phyloP scores from a whole-genome alignment of 2,329 filamentous ascomycete species.

The Epichloe sibirici region DNA sequence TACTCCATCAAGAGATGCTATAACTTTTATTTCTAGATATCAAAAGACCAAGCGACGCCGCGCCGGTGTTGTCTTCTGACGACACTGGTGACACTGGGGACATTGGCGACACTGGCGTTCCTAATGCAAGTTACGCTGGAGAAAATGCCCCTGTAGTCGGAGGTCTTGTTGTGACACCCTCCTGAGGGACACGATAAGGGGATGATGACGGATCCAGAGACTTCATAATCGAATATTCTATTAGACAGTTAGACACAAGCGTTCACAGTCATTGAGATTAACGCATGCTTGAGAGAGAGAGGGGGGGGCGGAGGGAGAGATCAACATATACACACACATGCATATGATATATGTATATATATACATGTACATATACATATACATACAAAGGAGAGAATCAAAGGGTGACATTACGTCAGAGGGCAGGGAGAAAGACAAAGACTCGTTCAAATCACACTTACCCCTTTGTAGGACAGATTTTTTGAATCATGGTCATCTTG shows the following conservation, averaged over 20 bases:
- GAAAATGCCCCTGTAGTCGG: constrained; percentile 1
- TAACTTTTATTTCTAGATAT: background rate
- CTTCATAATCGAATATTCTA: constrained; percentile 15
- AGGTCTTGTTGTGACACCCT: background rate
- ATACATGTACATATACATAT: too few relatives aligned
- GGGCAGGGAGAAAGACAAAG: too few relatives aligned
- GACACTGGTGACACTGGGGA: background rate
- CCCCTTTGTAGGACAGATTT: constrained; percentile 28
- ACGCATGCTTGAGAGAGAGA: too few relatives aligned
- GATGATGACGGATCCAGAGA: constrained; percentile 16
- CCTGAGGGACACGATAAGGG: constrained; percentile 6
- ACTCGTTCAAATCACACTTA: constrained; percentile 12
- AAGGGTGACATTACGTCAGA: background rate
- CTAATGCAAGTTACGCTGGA: constrained; percentile 1
- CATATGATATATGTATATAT: too few relatives aligned
- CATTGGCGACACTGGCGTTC: background rate
- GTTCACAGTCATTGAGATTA: too few relatives aligned
- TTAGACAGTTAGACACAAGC: background rate
- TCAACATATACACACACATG: too few relatives aligned
- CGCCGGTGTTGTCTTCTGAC: background rate
- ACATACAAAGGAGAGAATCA: background rate
- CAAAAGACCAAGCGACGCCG: constrained; percentile 5
- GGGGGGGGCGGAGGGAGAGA: too few relatives aligned
- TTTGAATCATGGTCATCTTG: constrained; percentile 32
- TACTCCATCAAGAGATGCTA: background rate